These are phyloP conservation scores for Glutinoglossum americanum DNA, from an alignment of 495 filamentous ascomycete genomes.

Conservation along the genomic window DNA sequence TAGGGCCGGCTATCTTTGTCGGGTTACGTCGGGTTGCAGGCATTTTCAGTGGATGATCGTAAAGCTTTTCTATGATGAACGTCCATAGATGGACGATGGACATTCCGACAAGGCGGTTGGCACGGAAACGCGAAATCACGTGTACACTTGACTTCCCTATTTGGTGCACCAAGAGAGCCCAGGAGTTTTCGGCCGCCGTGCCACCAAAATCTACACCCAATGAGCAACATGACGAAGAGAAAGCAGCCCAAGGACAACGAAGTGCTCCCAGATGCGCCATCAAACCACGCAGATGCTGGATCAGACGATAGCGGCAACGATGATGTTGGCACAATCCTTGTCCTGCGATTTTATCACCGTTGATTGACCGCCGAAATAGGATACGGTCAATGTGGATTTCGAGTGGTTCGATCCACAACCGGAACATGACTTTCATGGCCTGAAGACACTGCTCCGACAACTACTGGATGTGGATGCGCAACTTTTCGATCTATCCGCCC, in stretches of 20 bases:
- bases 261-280: conserved; percentile 22
- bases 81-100: background rate
- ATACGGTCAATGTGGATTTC: conserved; percentile 90
- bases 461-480: conserved; percentile 77
- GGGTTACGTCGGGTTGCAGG: background rate
- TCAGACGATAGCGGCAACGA: conserved; percentile 11
- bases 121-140: background rate
- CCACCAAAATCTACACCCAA: background rate
- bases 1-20: conserved; percentile 3
- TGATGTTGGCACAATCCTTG: conserved; percentile 8
- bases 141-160: background rate
- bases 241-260: conserved; percentile 27
- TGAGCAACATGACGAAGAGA: conserved; percentile 25
- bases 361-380: conserved; percentile 3
- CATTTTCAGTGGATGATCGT: background rate
- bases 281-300: conserved; percentile 11
- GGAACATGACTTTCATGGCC: conserved; percentile 79
- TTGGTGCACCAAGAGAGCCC: background rate
- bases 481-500: conserved; percentile 65
- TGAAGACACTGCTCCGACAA: conserved; percentile 77
- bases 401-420: conserved; percentile 94
- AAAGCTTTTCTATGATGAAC: background rate
- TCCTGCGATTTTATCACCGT: background rate
- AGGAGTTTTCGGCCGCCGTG: background rate
- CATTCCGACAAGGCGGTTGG: background rate